These are phyloP conservation scores for Sporothrix dimorphospora DNA, from an alignment of 2,329 filamentous ascomycete species.

Conservation along the genomic window DNA sequence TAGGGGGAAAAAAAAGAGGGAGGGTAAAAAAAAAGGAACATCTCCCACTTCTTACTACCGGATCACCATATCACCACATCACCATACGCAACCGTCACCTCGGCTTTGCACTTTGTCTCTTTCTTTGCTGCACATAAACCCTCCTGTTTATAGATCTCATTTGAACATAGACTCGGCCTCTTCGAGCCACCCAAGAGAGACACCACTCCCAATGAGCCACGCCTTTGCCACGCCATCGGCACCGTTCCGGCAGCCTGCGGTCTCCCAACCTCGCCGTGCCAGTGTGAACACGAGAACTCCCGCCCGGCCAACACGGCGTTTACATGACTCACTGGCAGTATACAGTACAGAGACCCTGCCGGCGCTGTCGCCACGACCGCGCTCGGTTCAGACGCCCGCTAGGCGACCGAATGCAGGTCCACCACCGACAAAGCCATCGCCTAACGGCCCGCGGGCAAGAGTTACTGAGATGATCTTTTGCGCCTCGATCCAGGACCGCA, in stretches of 20 bases:
- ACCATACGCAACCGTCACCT: not conserved
- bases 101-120: not conserved
- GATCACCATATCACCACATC: not conserved
- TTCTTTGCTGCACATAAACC: not conserved
- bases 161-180: slow-evolving; percentile 21
- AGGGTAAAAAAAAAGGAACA: not conserved
- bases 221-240: not conserved
- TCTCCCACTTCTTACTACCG: not conserved
- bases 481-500: slow-evolving; percentile 44
- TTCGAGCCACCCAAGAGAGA: slow-evolving; percentile 14
- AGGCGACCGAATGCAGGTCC: not conserved
- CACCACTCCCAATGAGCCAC: slow-evolving; percentile 21
- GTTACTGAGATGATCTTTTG: slow-evolving; percentile 39
- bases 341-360: not conserved
- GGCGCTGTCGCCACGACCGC: not conserved
- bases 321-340: not conserved
- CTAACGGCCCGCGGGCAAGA: not conserved
- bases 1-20: not conserved
- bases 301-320: not conserved
- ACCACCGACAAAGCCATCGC: not conserved
- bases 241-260: not conserved
- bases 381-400: not conserved
- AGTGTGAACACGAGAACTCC: not conserved
- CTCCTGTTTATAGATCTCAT: slow-evolving; percentile 20
- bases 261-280: not conserved